phyloP scores from a whole-genome alignment of 345 rosid genomes.

The Aquilaria sinensis region DNA sequence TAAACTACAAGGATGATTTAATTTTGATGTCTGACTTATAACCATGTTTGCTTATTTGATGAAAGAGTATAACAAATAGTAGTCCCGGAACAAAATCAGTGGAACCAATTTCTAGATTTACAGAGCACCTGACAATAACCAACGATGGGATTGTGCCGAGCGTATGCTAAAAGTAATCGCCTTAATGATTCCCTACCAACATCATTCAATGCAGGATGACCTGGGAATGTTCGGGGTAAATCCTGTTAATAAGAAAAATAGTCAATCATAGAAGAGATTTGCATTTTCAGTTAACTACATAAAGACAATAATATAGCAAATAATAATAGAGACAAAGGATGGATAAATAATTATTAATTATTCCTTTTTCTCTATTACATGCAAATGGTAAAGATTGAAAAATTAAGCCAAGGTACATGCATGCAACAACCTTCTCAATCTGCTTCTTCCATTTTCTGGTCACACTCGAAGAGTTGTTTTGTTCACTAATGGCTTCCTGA shows the following conservation, averaged over 20 bases:
- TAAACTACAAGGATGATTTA: too few species aligned
- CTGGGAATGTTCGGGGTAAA: constrained; percentile 92
- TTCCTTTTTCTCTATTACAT: too few species aligned
- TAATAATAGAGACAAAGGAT: neutral
- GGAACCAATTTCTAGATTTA: neutral
- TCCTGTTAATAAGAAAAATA: constrained; percentile 46
- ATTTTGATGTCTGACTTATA: too few species aligned
- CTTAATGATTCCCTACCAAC: constrained; percentile 80
- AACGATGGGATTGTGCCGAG: constrained; percentile 78
- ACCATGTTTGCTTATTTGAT: too few species aligned
- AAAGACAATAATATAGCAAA: constrained; percentile 36
- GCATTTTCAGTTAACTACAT: constrained; percentile 6
- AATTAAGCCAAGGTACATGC: constrained; percentile 40
- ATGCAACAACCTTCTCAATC: constrained; percentile 86
- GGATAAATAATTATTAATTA: too few species aligned
- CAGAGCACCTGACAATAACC: constrained; percentile 84
- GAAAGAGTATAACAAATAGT: too few species aligned
- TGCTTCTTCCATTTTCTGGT: constrained; percentile 67
- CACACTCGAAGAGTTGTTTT: constrained; percentile 28
- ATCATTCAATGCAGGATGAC: constrained; percentile 85
- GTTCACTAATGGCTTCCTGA: constrained; percentile 39
- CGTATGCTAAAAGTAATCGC: constrained; percentile 76
- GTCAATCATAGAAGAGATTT: constrained; percentile 29
- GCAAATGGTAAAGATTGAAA: constrained; percentile 45
- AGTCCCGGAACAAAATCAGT: too few species aligned